Conservation (phyloP, 176 grass and related monocot genomes). For the Carex myosuroides region DNA sequence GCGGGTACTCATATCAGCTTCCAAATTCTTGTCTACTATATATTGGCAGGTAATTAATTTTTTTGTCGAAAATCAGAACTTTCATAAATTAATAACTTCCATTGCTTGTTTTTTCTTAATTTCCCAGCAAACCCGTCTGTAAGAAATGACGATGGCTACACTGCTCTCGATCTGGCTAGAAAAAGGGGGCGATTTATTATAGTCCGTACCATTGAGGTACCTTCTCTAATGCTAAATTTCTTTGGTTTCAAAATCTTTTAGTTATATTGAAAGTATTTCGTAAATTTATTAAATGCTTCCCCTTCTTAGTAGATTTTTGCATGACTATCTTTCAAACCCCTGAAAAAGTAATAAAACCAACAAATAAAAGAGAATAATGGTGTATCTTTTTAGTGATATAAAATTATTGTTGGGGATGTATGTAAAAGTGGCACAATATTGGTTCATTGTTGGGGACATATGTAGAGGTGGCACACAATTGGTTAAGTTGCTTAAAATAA, state of each 20-base stretch:
- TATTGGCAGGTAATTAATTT: background rate
- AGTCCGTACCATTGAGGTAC: constrained; percentile 90
- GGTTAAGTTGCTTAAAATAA: background rate
- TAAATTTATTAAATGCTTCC: background rate
- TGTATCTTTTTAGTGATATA: background rate
- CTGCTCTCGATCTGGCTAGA: constrained; percentile 87
- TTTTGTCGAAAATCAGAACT: background rate
- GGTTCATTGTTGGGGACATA: background rate
- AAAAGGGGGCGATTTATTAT: constrained; percentile 73
- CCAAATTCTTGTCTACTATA: background rate
- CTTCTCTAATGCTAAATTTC: background rate
- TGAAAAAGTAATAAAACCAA: background rate
- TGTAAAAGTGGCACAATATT: background rate
- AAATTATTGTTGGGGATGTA: background rate
- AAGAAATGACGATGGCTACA: constrained; percentile 71
- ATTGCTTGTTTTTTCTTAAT: background rate
- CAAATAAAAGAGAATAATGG: background rate
- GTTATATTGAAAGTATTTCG: background rate
- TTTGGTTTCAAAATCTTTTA: background rate
- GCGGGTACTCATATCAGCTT: too few species aligned
- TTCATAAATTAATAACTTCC: background rate
- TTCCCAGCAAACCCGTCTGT: constrained; percentile 71
- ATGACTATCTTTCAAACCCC: background rate
- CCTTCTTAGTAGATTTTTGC: background rate
- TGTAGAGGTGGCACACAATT: background rate